phyloP scores from a whole-genome alignment of 2,329 filamentous ascomycete species.

The Boeremia exigua region DNA sequence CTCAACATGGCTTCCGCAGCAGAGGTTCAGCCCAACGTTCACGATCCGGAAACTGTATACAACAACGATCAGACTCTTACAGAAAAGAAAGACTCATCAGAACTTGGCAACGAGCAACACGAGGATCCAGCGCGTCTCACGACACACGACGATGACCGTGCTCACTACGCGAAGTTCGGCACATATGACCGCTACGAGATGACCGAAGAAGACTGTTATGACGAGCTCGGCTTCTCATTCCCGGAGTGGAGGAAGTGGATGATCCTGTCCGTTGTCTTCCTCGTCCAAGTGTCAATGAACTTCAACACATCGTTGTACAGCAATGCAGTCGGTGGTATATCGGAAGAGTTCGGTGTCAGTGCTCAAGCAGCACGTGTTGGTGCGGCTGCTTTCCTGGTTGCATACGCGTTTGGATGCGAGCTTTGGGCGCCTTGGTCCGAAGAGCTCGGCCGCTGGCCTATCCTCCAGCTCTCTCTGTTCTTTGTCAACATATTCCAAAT shows the following conservation, averaged over 20 bases:
- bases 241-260: slow-evolving; percentile 61
- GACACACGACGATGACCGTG: slow-evolving; percentile 30
- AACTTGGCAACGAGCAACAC: slow-evolving; percentile 24
- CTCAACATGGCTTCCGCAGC: slow-evolving; percentile 10
- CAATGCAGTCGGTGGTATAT: slow-evolving; percentile 59
- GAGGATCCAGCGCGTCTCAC: slow-evolving; percentile 25
- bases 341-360: slow-evolving; percentile 71
- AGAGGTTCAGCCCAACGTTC: slow-evolving; percentile 19
- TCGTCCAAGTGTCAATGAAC: slow-evolving; percentile 64
- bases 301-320: slow-evolving; percentile 64
- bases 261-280: slow-evolving; percentile 59
- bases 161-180: slow-evolving; percentile 42
- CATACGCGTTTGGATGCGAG: slow-evolving; percentile 86
- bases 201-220: slow-evolving; percentile 58
- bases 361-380: slow-evolving; percentile 73
- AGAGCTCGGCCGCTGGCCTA: slow-evolving; percentile 77
- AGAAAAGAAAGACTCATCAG: slow-evolving; percentile 35
- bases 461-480: slow-evolving; percentile 74
- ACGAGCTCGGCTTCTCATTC: slow-evolving; percentile 57
- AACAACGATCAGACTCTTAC: slow-evolving; percentile 21
- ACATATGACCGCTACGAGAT: slow-evolving; percentile 56
- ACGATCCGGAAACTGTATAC: slow-evolving; percentile 25
- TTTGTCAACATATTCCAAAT: slow-evolving; percentile 78
- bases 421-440: slow-evolving; percentile 89
- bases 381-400: slow-evolving; percentile 77